Evolutionary conservation across 202 grass and related monocot genomes (phyloP), one percentile per base, ranked within the genome.

Genomic region (Schoenoplectus tabernaemontani): DNA sequence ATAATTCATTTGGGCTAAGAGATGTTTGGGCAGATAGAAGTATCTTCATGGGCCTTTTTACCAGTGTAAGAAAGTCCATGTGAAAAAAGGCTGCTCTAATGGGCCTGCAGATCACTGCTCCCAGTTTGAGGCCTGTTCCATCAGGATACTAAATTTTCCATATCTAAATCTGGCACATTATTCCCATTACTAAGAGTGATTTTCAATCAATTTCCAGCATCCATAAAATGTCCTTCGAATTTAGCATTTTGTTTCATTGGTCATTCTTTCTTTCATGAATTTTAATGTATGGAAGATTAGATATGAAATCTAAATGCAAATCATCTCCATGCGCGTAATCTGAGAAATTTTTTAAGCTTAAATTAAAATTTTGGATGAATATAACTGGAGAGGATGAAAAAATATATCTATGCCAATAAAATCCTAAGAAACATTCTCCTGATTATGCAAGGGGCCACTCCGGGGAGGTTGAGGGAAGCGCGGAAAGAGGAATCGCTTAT

Each of bases 1-100:
- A 68, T 68, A 42, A 68, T 68, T 68, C 43, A 41, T 68, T 68
- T 43, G 64, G 65, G 65, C 39, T 69, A 12, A 44, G 38, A 69
- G 22, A 69, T 44, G 9, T 69, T 16, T 51, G 4, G 17, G 13
- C 13, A 51, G n/a, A n/a, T n/a, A 9, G 11, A 10, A 10, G 43
- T 46, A 46, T 46, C 8, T 48, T 70, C 20, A 70, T 70, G 66
- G 66, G 42, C n/a, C 23, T 47, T 72, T 48, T 30, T 15, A 30
- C n/a, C 42, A 28, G 19, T 50, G 12, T 7, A 16, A 38, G 3
- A 15, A 57, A 57, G 42, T n/a, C n/a, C n/a, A n/a, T 44, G 4
- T 66, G 2, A 66, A 11, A 5, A 41, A 4, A 7, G 17, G 34
- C 12, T 65, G 6, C 62, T 39, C 3, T 32, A 70, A 70, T 43